Evolutionary conservation across 352 stramenopile species (phyloP), one percentile per base, ranked within the genome.

Genomic region (Pythium coloratum): DNA sequence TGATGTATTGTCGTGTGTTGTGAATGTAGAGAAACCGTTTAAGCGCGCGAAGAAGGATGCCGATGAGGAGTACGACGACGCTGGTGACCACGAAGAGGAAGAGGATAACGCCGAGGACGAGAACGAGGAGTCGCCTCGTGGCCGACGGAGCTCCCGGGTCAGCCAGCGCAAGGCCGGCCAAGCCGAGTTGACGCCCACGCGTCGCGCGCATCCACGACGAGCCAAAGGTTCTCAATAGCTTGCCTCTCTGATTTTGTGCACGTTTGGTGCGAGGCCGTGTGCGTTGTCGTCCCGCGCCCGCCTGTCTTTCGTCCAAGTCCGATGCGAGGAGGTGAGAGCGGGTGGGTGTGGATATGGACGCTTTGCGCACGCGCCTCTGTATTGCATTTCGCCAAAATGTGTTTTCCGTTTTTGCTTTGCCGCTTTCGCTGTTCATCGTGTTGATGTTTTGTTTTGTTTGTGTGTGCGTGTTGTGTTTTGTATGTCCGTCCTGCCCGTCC

Each of bases 201-300:
- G 62, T 2, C 69, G 69, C 54, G 67, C 53, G 49, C 63, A 60
- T 24, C 53, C 69, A 13, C 69, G 69, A 38, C 63, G 69, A 56
- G 53, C 64, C 60, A 71, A 68, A 75, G 69, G 69, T 75, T 71
- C 64, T 66, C 55, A 51, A 38, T 75, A 75, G 60, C 40, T 57
- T 69, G 32, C 24, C 53, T 61, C 59, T 51, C 20, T 67, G 62
- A 49, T 64, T 61, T 59, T 61, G 47, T 59, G 42, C 63, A 55
- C 60, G 34, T 66, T 66, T 24, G 10, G 42, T 51, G n/a, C 30
- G 55, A 51, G 55, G 2, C 47, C 47, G 47, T 33, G 20, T 7
- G 20, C 20, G 20, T 54, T 5, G 20, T 54, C 18, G 5, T 33
- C 26, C 20, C 14, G 18, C 44, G 20, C 20, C 47, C 16, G 47